phyloP scores from a whole-genome alignment of 805 yeast genomes.

The Wickerhamiella azyma region DNA sequence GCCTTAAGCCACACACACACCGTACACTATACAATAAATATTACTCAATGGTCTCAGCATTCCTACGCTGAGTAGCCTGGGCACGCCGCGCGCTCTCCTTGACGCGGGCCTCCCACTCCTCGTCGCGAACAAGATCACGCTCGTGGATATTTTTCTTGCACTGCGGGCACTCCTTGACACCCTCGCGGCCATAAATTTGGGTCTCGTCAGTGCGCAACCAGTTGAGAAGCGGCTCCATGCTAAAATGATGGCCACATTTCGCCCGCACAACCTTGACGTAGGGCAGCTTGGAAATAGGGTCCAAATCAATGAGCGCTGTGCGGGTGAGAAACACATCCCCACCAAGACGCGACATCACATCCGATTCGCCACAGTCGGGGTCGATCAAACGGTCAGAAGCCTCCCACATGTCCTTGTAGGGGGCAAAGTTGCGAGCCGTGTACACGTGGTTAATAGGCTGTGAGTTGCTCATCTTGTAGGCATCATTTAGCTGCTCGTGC shows the following conservation, averaged over 20 bases:
- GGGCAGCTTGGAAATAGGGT: constrained; percentile 3
- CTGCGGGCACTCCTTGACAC: neutral
- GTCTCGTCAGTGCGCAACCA: neutral
- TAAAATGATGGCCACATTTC: constrained; percentile 4
- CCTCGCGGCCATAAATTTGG: neutral
- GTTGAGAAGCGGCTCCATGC: neutral
- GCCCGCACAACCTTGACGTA: constrained; percentile 1
- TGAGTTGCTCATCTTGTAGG: neutral
- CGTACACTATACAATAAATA: neutral
- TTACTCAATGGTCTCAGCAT: neutral
- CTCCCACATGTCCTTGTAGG: constrained; percentile 3
- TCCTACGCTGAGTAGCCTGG: neutral
- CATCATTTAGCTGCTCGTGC: neutral
- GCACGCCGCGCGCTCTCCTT: neutral
- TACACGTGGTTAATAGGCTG: neutral
- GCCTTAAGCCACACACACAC: neutral
- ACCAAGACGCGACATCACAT: neutral
- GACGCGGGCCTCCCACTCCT: neutral
- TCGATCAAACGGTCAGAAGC: neutral
- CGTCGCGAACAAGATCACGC: neutral
- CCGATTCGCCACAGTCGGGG: constrained; percentile 2
- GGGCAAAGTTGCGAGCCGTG: neutral
- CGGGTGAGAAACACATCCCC: constrained; percentile 1
- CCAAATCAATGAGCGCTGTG: neutral
- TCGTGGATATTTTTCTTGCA: neutral